These are phyloP conservation scores for Synchytrium microbalum DNA, from an alignment of 371 early-diverging fungal genomes.

Conservation along the genomic window DNA sequence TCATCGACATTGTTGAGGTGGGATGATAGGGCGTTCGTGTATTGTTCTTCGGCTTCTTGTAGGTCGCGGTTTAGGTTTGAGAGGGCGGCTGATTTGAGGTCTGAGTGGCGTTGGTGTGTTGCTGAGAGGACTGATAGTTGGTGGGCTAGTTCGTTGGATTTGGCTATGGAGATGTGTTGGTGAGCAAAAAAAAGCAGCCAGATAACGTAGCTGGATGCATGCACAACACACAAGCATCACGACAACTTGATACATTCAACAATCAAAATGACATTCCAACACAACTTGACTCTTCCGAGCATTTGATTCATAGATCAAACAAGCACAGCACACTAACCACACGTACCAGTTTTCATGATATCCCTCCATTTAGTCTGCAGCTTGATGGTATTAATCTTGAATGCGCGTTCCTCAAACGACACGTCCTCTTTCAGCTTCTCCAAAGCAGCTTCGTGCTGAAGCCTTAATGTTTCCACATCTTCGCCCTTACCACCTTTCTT, in stretches of 20 bases:
- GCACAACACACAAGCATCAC: too few relatives aligned
- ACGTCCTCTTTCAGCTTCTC: slow-evolving; percentile 26
- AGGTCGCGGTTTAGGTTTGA: slow-evolving; percentile 26
- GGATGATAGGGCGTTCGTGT: slow-evolving; percentile 32
- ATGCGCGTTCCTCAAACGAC: slow-evolving; percentile 28
- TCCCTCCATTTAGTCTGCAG: slow-evolving; percentile 42
- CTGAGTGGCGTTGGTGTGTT: slow-evolving; percentile 39
- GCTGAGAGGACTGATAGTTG: slow-evolving; percentile 30
- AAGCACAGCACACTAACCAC: too few relatives aligned
- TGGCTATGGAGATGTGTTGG: slow-evolving; percentile 19
- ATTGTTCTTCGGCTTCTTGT: slow-evolving; percentile 46
- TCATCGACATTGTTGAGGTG: slow-evolving; percentile 45
- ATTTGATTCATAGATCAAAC: too few relatives aligned
- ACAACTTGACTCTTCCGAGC: too few relatives aligned
- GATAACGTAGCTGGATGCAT: too few relatives aligned
- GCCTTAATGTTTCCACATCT: not conserved
- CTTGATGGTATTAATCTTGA: slow-evolving; percentile 32
- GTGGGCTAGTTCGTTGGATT: slow-evolving; percentile 23
- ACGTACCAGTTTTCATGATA: slow-evolving; percentile 37
- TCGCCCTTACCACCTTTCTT: not conserved
- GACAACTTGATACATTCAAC: too few relatives aligned
- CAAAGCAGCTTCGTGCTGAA: not conserved
- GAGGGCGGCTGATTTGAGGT: slow-evolving; percentile 34
- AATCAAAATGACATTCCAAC: too few relatives aligned
- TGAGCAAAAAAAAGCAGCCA: not conserved